Percentiles rank a stretch among this genome's conserved stretches.
Conservation (phyloP, 202 grass and related monocot species). For the Saccharum hybrid region DNA sequence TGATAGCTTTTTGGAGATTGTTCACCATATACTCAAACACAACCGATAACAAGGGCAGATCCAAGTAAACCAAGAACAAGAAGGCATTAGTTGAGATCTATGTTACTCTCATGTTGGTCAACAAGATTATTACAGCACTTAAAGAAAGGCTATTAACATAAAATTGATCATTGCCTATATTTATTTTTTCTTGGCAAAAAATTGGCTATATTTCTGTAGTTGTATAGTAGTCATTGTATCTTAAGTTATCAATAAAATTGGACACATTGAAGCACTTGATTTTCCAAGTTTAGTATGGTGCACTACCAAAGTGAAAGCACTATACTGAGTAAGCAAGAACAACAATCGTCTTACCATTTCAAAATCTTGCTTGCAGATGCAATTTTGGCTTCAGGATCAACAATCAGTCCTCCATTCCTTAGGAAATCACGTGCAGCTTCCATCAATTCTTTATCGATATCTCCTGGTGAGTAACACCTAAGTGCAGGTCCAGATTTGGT, state of each 20-base stretch:
- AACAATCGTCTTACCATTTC: conserved; percentile 64
- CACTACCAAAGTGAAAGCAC: conserved; percentile 14
- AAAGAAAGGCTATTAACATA: no score
- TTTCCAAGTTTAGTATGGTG: not conserved
- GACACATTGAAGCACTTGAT: not conserved
- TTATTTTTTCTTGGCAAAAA: not conserved
- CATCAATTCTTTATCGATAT: conserved; percentile 93
- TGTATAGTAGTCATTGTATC: not conserved
- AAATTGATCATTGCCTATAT: not conserved
- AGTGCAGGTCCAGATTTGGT: conserved; percentile 88
- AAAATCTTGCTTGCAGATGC: conserved; percentile 84
- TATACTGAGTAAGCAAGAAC: conserved; percentile 18
- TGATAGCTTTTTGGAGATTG: not conserved
- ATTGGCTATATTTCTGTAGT: not conserved
- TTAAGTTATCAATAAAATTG: not conserved
- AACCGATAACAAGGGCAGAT: no score
- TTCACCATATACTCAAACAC: no score
- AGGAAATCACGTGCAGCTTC: conserved; percentile 81
- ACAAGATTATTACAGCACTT: no score
- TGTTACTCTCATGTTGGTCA: not conserved
- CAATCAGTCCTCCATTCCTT: conserved; percentile 76
- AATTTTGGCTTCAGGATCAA: conserved; percentile 72
- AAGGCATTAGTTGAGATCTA: no score
- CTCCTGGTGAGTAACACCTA: conserved; percentile 84
- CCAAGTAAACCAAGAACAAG: no score